Evolutionary conservation across 768 basidiomycete species (phyloP), one percentile per base, ranked within the genome.

Genomic region (Termitomyces sp.): DNA sequence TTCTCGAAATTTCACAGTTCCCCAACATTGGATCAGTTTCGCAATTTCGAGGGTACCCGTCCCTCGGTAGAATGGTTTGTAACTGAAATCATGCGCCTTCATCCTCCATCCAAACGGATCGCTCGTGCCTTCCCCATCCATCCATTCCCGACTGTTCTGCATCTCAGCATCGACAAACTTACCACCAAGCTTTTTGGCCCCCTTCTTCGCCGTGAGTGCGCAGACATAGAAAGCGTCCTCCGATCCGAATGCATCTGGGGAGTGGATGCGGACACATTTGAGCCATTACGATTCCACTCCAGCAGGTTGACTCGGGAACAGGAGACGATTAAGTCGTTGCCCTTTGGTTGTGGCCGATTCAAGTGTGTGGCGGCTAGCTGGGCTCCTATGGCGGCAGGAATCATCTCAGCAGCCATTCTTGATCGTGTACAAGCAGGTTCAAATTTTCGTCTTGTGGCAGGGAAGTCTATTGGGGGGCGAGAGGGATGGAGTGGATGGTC

Each of bases 91-190:
- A 74, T 84, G 68, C 72, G 83, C 0, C 69, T 84, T 1, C 68
- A 81, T 64, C 83, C 83, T 2, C 83, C 83, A 0, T 80, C 80
- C 2, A 76, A 74, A 49, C 78, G 72, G 26, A 81, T 85, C 39
- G 67, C 71, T 20, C 76, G 78, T 27, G 59, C 60, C 24, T 53
- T 43, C 3, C n/a, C 34, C 4, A 45, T 33, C 26, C 32, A 14
- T 37, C 46, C 46, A 27, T 61, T 59, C 55, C 46, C 30, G 18
- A 39, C 22, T 37, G 55, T 27, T 36, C 26, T 57, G 14, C 53
- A 55, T 22, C 8, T 30, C 10, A 44, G 16, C 7, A 4, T 56
- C 4, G 45, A 46, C 18, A 13, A 12, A 10, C 39, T 55, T 26
- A 4, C 39, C 33, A 9, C 40, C 3, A 53, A 43, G 22, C n/a